Base-by-base conservation (phyloP, 2,329 filamentous ascomycete genomes). In the Colletotrichum gigasporum region DNA sequence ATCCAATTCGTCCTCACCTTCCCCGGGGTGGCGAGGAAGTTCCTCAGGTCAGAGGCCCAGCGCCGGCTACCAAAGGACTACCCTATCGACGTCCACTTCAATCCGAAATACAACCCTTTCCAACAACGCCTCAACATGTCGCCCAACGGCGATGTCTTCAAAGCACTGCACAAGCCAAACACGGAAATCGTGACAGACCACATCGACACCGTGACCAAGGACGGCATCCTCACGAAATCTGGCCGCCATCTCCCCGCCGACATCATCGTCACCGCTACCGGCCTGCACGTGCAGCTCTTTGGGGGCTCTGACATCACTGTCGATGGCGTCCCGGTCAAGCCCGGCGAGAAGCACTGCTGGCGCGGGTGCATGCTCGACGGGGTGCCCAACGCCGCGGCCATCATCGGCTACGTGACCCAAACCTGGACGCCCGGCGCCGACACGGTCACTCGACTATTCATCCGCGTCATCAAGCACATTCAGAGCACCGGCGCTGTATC, bases 101-200 rank as follows among this genome's bases (percentile, higher is more conserved):
- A 83, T 6, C 90, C 90, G 0, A 74, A 73, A 2, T 91, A 92
- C 69, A 82, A 85, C 37, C 89, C 89, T 0, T 90, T 91, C 83
- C 85, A 93, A 57, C 92, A 96, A 74, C 87, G 93, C 0, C 79
- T 96, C 7, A 96, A 93, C 70, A 79, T 93, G 64, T 89, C 77
- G 16, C 84, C 83, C 0, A 80, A 85, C 51, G 84, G 81, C 9
- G 86, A 89, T 69, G 89, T 88, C 70, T 88, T 83, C 75, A 72
- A 80, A 45, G 78, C 82, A 0, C 68, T 88, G 2, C 78, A 79
- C 51, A 73, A 71, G 1, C 75, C 78, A 2, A 84, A 84, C 58
- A 75, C 78, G 2, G 73, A 80, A 30, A 72, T 88, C 2, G 79
- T 84, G 1, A 88, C 86, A 0, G 85, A 83, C 56, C 77, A 73